Base-by-base conservation (phyloP, 805 yeast species). In the Wilhelminamyces savonicus region DNA sequence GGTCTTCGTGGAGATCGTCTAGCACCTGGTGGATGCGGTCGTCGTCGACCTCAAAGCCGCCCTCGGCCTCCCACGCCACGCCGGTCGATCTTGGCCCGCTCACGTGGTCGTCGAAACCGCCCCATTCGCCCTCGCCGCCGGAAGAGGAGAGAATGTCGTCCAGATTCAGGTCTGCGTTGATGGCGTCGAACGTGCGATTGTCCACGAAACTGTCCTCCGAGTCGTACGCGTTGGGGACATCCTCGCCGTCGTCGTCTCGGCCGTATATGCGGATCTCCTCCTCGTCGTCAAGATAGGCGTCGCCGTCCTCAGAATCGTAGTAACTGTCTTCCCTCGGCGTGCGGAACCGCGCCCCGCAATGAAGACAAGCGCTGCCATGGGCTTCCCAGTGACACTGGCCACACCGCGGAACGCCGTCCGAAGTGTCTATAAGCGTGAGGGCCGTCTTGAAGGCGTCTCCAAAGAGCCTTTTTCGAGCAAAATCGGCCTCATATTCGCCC, bases 321-420 rank as follows among this genome's bases (percentile, higher is more conserved):
- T 50, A 51, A 20, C 44, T 59, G 15, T 56, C 55, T 17, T 52
- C 52, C 13, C 48, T 48, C 2, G 62, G 50, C 6, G 46, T 39
- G 15, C 65, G 45, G 37, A 80, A 67, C 19, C 74, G 49, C 34
- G 73, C 56, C 4, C 81, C 80, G 52, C 92, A 82, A 44, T 82
- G 81, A 5, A 74, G 64, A 44, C 92, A 82, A n/a, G 54, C 61
- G 3, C 67, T 56, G 0, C 83, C 86, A 36, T 73, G 74, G 1
- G 81, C 76, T 44, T 82, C 90, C 90, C 90, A 82, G 44, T 78
- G 86, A 49, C 92, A 82, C 33, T 74, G 70, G 6, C 82, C 73
- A 46, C 92, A 82, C 31, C 90, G 55, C 0, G 82, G 74, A 7
- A 82, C 83, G 2, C 87, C 87, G 44, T 82, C 90, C 17, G 74